Evolutionary conservation across 257 asterid genomes (phyloP).

Genomic region (Solanum stenotomum): DNA sequence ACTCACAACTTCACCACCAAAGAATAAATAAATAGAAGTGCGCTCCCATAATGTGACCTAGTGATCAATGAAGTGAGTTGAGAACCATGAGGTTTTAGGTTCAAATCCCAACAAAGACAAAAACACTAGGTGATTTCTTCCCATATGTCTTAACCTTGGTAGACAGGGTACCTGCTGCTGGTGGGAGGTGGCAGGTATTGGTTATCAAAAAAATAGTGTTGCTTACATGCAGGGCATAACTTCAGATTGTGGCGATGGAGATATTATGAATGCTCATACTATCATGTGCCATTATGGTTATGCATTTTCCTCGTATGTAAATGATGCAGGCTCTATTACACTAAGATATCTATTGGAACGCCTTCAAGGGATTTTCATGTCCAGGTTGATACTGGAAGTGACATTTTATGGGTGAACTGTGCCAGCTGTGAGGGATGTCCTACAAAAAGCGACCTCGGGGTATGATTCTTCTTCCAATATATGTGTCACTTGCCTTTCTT

Average conservation of each 20-base stretch:
- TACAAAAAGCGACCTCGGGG: constrained; percentile 39
- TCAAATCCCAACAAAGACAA: neutral
- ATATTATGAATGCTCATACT: neutral
- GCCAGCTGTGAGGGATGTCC: constrained; percentile 45
- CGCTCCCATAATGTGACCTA: neutral
- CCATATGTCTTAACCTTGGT: neutral
- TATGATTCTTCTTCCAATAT: constrained; percentile 10
- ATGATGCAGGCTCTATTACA: constrained; percentile 47
- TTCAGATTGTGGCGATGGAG: neutral
- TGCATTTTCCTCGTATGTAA: neutral
- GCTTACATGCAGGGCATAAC: neutral
- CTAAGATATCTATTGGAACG: constrained; percentile 43
- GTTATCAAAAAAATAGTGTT: neutral
- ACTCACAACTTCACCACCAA: neutral
- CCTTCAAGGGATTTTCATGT: constrained; percentile 53
- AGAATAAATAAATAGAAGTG: neutral
- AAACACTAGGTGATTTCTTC: neutral
- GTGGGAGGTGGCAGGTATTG: neutral
- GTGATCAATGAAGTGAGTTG: neutral
- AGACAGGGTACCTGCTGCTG: neutral
- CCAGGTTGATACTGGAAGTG: constrained; percentile 72
- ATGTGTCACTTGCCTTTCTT: neutral
- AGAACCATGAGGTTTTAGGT: neutral
- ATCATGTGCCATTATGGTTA: neutral
- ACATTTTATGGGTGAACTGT: constrained; percentile 57